Conservation (phyloP, 2,329 filamentous ascomycete species). For the Cryoendolithus antarcticus region DNA sequence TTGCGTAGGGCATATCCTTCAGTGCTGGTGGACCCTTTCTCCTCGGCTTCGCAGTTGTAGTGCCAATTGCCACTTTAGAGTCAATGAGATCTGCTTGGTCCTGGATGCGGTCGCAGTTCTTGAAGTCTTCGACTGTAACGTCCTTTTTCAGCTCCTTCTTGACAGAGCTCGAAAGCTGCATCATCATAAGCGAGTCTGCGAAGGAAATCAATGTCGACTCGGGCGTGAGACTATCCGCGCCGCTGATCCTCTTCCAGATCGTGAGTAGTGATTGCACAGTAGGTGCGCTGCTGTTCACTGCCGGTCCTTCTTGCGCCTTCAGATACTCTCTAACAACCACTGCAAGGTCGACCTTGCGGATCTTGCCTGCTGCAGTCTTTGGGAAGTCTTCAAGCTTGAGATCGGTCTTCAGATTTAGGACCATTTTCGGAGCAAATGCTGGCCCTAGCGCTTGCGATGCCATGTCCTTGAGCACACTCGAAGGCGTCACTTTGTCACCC, state of each 20-base stretch:
- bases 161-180: slow-evolving; percentile 22
- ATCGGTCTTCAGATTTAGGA: slow-evolving; percentile 31
- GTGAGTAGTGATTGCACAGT: slow-evolving; percentile 19
- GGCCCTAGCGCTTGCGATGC: slow-evolving; percentile 26
- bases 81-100: slow-evolving; percentile 20
- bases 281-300: slow-evolving; percentile 16
- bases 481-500: slow-evolving; percentile 20
- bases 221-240: slow-evolving; percentile 14
- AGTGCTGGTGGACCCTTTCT: slow-evolving; percentile 18
- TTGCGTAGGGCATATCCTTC: slow-evolving; percentile 18
- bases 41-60: slow-evolving; percentile 8
- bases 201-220: slow-evolving; percentile 16
- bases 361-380: slow-evolving; percentile 33
- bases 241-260: slow-evolving; percentile 22
- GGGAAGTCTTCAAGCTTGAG: slow-evolving; percentile 29
- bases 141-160: slow-evolving; percentile 21
- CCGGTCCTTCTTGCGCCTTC: slow-evolving; percentile 14
- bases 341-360: slow-evolving; percentile 30
- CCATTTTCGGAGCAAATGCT: slow-evolving; percentile 28
- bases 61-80: slow-evolving; percentile 11
- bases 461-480: slow-evolving; percentile 26
- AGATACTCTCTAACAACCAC: slow-evolving; percentile 17
- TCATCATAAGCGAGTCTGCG: slow-evolving; percentile 24
- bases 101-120: slow-evolving; percentile 19
- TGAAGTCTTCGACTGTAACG: slow-evolving; percentile 23